phyloP scores from a whole-genome alignment of 140 eudicot genomes.

The Oenanthe javanica region DNA sequence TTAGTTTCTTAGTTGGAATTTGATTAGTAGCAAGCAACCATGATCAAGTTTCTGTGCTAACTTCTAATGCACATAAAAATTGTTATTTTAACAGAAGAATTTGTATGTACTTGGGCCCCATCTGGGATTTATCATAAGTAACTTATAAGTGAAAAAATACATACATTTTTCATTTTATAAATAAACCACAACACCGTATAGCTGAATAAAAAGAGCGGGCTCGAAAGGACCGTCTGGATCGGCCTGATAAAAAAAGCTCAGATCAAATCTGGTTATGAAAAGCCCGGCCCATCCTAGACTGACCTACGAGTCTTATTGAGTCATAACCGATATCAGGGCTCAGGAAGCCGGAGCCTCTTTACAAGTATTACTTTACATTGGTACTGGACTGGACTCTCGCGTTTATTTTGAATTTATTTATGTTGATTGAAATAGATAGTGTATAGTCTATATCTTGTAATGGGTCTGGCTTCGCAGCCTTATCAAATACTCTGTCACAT shows the following conservation, averaged over 20 bases:
- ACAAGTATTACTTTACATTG: not conserved
- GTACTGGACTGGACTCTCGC: not conserved
- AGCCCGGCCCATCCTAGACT: no score
- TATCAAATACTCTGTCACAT: not conserved
- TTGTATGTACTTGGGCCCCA: no score
- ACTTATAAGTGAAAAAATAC: no score
- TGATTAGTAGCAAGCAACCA: not conserved
- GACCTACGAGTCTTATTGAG: no score
- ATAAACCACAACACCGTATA: no score
- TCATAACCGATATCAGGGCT: not conserved
- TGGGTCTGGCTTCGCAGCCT: not conserved
- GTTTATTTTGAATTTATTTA: not conserved
- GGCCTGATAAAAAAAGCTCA: no score
- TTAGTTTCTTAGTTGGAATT: slow-evolving; percentile 16
- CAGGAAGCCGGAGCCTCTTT: not conserved
- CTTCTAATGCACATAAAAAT: not conserved
- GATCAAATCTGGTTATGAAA: no score
- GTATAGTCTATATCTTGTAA: not conserved
- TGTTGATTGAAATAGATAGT: not conserved
- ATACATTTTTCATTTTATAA: no score
- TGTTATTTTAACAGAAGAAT: no score
- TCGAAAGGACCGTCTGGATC: no score
- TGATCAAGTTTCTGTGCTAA: not conserved
- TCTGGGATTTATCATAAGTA: no score
- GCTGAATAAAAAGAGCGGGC: no score